Percentiles rank a stretch among this genome's conserved stretches.
These are phyloP conservation scores for Aspergillus cavernicola DNA, from an alignment of 495 filamentous ascomycete genomes.

Conservation along the genomic window DNA sequence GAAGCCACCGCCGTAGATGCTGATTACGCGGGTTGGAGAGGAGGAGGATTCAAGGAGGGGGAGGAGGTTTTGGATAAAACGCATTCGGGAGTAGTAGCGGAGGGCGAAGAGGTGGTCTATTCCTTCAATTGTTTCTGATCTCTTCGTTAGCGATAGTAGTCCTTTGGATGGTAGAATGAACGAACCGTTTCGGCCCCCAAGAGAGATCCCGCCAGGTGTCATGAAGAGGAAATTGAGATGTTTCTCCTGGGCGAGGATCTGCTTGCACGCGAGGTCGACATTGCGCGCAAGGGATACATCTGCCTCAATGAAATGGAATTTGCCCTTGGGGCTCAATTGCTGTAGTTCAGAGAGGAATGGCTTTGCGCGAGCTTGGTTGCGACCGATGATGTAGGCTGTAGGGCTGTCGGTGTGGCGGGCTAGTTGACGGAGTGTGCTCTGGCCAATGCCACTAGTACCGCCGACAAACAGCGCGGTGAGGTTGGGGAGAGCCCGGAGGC, in stretches of 20 bases:
- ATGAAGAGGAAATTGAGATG: background rate
- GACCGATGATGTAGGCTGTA: background rate
- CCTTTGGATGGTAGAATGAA: background rate
- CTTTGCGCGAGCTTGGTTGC: background rate
- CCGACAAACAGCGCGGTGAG: background rate
- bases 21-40: background rate
- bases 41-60: background rate
- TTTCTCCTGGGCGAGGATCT: background rate
- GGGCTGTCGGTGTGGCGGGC: background rate
- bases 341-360: background rate
- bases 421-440: background rate
- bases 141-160: background rate
- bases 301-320: background rate
- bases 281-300: background rate
- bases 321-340: background rate
- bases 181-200: background rate
- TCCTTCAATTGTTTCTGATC: background rate
- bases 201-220: background rate
- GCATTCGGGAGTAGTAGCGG: background rate
- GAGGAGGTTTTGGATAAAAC: conserved; percentile 4
- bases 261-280: background rate
- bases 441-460: conserved; percentile 5
- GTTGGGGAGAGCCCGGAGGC: background rate
- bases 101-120: background rate
- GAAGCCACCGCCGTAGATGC: background rate